Evolutionary conservation across 805 yeast genomes (phyloP).

Genomic region (Lipomyces sp.): DNA sequence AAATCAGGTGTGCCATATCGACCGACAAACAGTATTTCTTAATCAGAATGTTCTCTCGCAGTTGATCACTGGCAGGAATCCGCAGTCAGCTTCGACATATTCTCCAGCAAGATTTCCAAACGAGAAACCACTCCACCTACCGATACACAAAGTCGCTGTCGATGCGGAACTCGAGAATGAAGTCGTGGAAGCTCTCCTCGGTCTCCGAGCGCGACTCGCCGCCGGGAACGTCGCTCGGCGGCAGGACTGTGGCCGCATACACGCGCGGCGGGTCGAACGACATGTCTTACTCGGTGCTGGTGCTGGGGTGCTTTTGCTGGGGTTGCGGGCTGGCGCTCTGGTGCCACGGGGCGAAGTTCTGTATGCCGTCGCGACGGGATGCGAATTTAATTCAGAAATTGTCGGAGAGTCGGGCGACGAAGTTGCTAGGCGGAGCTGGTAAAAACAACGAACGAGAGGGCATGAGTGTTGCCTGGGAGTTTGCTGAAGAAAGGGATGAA

Average conservation of each 20-base stretch:
- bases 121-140: too few species aligned
- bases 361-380: too few species aligned
- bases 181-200: constrained; percentile 56
- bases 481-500: too few species aligned
- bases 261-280: constrained; percentile 42
- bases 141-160: constrained; percentile 76
- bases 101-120: not conserved
- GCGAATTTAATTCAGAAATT: too few species aligned
- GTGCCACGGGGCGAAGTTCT: too few species aligned
- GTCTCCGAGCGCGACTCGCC: constrained; percentile 44
- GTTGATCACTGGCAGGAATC: constrained; percentile 61
- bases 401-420: too few species aligned
- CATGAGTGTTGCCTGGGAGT: too few species aligned
- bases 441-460: too few species aligned
- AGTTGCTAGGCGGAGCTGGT: too few species aligned
- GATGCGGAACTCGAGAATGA: constrained; percentile 80
- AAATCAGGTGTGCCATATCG: constrained; percentile 77
- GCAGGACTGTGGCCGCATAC: constrained; percentile 33
- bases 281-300: too few species aligned
- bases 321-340: too few species aligned
- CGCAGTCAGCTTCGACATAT: not conserved
- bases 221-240: constrained; percentile 50
- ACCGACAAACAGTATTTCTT: constrained; percentile 71
- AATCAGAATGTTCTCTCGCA: constrained; percentile 79
- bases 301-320: too few species aligned